Evolutionary conservation across 2,329 filamentous ascomycete genomes (phyloP).

Genomic region (Elsinoe fawcettii): DNA sequence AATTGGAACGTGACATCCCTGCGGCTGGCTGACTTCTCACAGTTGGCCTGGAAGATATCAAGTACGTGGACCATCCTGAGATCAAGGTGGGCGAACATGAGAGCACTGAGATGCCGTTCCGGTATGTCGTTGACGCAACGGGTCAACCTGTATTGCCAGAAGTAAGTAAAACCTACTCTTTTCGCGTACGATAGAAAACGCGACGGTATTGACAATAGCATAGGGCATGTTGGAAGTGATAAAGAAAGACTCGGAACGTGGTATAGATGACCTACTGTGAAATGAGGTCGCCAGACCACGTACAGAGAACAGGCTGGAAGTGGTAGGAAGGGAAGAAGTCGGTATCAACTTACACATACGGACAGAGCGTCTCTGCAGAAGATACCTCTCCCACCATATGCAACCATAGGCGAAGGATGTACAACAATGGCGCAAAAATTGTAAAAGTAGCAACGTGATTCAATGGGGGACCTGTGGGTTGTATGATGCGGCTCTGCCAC

Average conservation of each 20-base stretch:
- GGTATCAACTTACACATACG: too few relatives aligned
- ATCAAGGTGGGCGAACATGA: conserved; percentile 85
- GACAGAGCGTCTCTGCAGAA: too few relatives aligned
- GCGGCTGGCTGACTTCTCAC: conserved; percentile 9
- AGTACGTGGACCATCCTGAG: conserved; percentile 82
- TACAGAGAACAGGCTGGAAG: background rate
- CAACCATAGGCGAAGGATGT: too few relatives aligned
- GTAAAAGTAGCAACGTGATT: too few relatives aligned
- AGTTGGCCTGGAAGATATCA: conserved; percentile 72
- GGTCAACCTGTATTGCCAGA: conserved; percentile 85
- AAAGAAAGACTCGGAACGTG: conserved; percentile 86
- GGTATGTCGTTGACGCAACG: conserved; percentile 67
- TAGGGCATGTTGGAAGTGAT: conserved; percentile 94
- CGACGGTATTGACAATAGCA: background rate
- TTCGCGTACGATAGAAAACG: background rate
- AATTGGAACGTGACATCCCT: background rate
- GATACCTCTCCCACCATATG: too few relatives aligned
- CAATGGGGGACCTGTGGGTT: too few relatives aligned
- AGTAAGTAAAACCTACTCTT: conserved; percentile 42
- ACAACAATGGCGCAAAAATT: too few relatives aligned
- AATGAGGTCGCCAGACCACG: background rate
- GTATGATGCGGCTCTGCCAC: background rate
- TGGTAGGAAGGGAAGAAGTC: background rate
- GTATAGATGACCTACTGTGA: conserved; percentile 75
- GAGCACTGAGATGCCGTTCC: conserved; percentile 95